These are phyloP conservation scores for Rhodotorula sp. DNA, from an alignment of 1,284 basidiomycete species.

Conservation along the genomic window DNA sequence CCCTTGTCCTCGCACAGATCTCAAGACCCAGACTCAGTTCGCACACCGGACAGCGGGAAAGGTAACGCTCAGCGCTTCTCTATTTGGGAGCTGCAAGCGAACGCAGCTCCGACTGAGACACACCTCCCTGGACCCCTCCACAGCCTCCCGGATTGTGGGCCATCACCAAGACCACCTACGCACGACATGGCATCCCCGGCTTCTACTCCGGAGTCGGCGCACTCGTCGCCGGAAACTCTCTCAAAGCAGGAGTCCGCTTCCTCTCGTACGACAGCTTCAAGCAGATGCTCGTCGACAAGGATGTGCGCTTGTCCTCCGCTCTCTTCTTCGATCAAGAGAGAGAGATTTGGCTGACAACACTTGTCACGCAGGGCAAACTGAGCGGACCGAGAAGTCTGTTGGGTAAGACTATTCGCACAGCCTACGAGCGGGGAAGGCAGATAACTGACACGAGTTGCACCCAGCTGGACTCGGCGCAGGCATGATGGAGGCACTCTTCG, in stretches of 20 bases:
- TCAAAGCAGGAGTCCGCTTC: conserved; percentile 92
- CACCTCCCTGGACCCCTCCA: no score
- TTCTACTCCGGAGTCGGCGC: conserved; percentile 55
- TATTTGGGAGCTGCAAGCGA: not conserved
- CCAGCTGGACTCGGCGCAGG: conserved; percentile 90
- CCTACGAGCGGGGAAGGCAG: not conserved
- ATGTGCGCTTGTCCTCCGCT: conserved; percentile 55
- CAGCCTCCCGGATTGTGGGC: conserved; percentile 49
- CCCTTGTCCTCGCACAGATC: conserved; percentile 12
- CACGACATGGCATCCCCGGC: conserved; percentile 46
- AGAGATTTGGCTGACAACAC: not conserved
- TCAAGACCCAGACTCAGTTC: conserved; percentile 40
- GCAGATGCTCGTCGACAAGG: conserved; percentile 69
- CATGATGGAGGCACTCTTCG: conserved; percentile 88
- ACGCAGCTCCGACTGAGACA: not conserved
- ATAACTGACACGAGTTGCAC: not conserved
- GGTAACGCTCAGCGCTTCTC: not conserved
- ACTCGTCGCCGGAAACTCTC: conserved; percentile 80
- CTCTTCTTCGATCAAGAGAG: not conserved
- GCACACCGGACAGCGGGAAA: conserved; percentile 24
- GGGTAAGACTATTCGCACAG: conserved; percentile 56
- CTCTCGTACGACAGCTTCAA: conserved; percentile 95
- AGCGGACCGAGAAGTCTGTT: conserved; percentile 77
- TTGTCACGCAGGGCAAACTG: conserved; percentile 72
- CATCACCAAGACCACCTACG: conserved; percentile 48